Evolutionary conservation across 208 protist genomes (phyloP).

Genomic region (Acanthamoeba culbertsoni): DNA sequence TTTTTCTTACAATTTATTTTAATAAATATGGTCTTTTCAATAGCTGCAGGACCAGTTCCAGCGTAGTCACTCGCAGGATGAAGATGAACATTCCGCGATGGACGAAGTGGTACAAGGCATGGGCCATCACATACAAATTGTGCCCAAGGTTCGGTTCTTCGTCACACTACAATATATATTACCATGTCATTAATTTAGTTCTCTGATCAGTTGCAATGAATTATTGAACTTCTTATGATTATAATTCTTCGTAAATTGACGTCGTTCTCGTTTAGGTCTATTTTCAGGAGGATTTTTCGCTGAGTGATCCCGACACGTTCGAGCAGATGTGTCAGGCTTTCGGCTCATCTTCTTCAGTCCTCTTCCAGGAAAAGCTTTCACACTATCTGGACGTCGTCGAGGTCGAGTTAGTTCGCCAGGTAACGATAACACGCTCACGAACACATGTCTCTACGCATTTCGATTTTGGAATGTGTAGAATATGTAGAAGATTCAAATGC

Average conservation of each 20-base stretch:
- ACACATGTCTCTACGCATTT: no score
- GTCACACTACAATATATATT: neutral
- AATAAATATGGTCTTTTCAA: neutral
- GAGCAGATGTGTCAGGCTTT: conserved; percentile 7
- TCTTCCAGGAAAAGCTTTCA: conserved; percentile 46
- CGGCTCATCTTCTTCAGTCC: neutral
- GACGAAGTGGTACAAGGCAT: neutral
- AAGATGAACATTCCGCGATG: neutral
- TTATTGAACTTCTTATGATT: neutral
- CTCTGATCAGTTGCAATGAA: neutral
- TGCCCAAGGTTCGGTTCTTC: neutral
- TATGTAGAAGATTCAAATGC: no score
- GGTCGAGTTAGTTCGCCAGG: conserved; percentile 46
- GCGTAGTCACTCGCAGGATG: neutral
- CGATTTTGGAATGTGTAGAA: no score
- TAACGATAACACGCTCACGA: neutral
- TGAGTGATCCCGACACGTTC: conserved; percentile 42
- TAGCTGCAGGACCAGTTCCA: neutral
- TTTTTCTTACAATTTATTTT: neutral
- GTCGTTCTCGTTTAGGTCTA: neutral
- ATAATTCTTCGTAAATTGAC: neutral
- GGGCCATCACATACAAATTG: neutral
- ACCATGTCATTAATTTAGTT: neutral
- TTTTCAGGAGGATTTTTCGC: conserved; percentile 47
- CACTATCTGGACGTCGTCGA: conserved; percentile 62